Evolutionary conservation across 345 rosid genomes (phyloP), one percentile per base, ranked within the genome.

Genomic region (Durio zibethinus): DNA sequence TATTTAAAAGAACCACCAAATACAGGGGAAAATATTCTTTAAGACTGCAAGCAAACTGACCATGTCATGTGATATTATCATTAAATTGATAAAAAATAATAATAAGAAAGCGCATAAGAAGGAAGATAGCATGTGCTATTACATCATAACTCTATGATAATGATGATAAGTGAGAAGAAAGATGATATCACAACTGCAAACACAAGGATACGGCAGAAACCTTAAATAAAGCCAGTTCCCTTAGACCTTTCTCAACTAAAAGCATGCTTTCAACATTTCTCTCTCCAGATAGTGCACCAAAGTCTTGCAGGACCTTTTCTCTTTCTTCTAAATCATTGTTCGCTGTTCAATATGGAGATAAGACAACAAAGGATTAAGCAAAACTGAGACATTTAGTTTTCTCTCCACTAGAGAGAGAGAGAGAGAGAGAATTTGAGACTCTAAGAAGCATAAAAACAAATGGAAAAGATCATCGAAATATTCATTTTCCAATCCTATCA

Each of bases 221-320:
- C 99, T 93, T 94, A 14, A 94, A 76, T 59, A 90, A 81, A 82
- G 92, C 93, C 77, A 90, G 80, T 89, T 95, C 98, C 43, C 89
- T 85, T 84, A 95, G 80, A 83, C 99, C 98, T 85, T 85, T 90
- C 91, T 95, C 99, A 1, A 87, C 98, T 76, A 85, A 67, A 77
- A 95, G 83, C 96, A 93, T 87, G 89, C 91, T 91, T 78, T 95
- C 99, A 1, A 93, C 61, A 76, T 79, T 89, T 71, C 94, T 86
- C 45, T 88, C 99, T 62, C 88, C 91, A 21, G 90, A 86, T 73
- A 74, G 79, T 67, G 85, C 91, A 69, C 73, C 83, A 61, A 77
- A 78, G 27, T 80, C 88, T 73, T 67, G 81, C 15, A 85, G 75
- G 73, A 78, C 81, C 64, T 74, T 87, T 48, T 85, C 85, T 80